These are phyloP conservation scores for Diversispora epigaea DNA, from an alignment of 192 early-diverging fungal genomes.

Conservation along the genomic window DNA sequence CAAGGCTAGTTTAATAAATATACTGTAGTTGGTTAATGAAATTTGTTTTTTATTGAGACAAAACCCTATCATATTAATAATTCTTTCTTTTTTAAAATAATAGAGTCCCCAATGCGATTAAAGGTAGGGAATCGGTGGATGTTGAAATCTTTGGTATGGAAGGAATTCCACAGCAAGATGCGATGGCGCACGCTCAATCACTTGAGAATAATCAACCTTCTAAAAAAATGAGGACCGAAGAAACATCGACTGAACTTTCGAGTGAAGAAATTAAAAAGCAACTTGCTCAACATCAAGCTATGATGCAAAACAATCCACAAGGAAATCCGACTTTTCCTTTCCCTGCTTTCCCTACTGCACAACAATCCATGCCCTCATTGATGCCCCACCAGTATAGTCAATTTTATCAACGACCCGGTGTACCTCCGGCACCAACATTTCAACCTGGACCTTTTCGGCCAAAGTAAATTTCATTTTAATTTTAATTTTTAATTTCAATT, in stretches of 20 bases:
- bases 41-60: too few relatives aligned
- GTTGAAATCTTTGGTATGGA: conserved; percentile 95
- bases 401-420: conserved; percentile 46
- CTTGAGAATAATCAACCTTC: conserved; percentile 46
- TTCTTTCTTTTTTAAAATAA: not conserved
- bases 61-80: not conserved
- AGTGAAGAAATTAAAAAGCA: conserved; percentile 44
- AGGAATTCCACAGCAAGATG: conserved; percentile 83
- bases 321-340: not conserved
- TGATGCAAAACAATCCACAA: conserved; percentile 40
- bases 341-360: not conserved
- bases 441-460: conserved; percentile 18
- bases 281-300: conserved; percentile 50
- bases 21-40: too few relatives aligned
- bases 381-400: conserved; percentile 59
- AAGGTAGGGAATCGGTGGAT: conserved; percentile 81
- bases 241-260: conserved; percentile 39
- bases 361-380: conserved; percentile 36
- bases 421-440: not conserved
- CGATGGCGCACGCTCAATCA: conserved; percentile 63
- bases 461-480: not conserved
- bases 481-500: not conserved
- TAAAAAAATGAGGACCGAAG: conserved; percentile 44
- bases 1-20: not conserved
- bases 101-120: conserved; percentile 83